Base-by-base conservation (phyloP, 352 stramenopile genomes). In the Phytophthora ohioensis region DNA sequence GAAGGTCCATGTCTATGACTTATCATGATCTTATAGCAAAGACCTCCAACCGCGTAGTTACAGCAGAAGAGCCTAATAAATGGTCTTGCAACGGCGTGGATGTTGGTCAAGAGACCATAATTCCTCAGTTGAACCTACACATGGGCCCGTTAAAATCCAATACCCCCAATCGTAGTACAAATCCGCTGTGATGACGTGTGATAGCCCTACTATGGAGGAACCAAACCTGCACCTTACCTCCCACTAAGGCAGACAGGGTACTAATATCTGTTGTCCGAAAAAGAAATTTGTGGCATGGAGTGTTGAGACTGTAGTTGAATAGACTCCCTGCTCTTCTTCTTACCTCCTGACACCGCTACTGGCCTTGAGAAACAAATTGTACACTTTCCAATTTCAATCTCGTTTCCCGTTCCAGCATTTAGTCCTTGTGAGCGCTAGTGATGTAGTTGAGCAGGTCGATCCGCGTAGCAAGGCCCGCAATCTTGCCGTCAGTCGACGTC, bases 361-460 rank as follows among this genome's bases (percentile, higher is more conserved):
- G 21, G 21, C 21, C 21, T 27, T 27, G 21, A 27, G 21, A 27
- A 27, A 27, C 21, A 27, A 27, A 2, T 1, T 27, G 21, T 27
- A 27, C 21, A 27, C 21, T 27, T 27, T 27, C 21, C 21, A 27
- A 27, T 27, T 1, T 62, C 41, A 63, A 46, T 53, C 56, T 63
- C 21, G 31, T 46, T 34, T 34, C 35, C 15, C 13, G 8, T 13
- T 30, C 11, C 31, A 17, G 8, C 3, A 31, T 30, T 59, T 75
- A 73, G 27, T 76, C 69, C 32, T 71, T 61, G 57, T 64, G 55
- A 5, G 59, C 64, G 42, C 51, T 81, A 8, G 92, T 95, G 74
- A 98, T 97, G 84, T 95, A 98, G 74, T 98, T 97, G 65, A 99
- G 83, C 60, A 99, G 79, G 78, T 99, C 97, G 79, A 99, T 98